phyloP scores from a whole-genome alignment of 208 protist genomes.

The Crithidia bombi region DNA sequence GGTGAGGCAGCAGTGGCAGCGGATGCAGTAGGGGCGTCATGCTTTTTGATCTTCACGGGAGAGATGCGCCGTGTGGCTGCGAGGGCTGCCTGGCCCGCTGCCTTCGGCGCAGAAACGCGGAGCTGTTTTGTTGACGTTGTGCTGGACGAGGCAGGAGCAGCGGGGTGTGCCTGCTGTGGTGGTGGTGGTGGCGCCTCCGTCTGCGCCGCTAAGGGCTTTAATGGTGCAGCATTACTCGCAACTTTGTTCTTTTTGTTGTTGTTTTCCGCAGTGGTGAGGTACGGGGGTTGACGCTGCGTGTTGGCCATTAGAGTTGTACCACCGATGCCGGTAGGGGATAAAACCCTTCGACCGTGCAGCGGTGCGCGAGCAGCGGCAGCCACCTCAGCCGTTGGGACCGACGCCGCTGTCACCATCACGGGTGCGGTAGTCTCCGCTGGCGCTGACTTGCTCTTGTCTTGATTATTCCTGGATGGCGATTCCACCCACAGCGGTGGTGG shows the following conservation, averaged over 20 bases:
- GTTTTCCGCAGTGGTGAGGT: not conserved
- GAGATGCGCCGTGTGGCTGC: not conserved
- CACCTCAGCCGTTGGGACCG: not conserved
- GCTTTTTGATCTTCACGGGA: not conserved
- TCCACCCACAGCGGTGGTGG: constrained; percentile 7
- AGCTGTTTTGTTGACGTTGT: not conserved
- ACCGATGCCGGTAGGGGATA: too few relatives aligned
- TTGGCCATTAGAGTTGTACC: too few relatives aligned
- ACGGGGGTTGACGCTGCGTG: not conserved
- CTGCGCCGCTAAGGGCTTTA: not conserved
- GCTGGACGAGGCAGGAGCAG: not conserved
- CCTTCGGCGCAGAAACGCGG: not conserved
- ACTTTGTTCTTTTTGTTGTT: too few relatives aligned
- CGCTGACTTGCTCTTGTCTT: not conserved
- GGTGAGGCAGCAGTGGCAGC: not conserved
- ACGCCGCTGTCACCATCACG: not conserved
- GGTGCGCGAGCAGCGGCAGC: too few relatives aligned
- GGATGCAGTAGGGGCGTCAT: not conserved
- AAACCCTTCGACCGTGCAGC: too few relatives aligned
- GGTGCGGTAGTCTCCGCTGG: not conserved
- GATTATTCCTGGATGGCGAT: not conserved
- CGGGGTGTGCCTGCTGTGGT: too few relatives aligned
- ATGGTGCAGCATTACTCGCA: not conserved
- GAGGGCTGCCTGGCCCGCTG: not conserved
- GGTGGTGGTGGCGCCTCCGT: not conserved